Evolutionary conservation across 2,329 filamentous ascomycete genomes (phyloP).

Genomic region (Davidsoniella virescens): DNA sequence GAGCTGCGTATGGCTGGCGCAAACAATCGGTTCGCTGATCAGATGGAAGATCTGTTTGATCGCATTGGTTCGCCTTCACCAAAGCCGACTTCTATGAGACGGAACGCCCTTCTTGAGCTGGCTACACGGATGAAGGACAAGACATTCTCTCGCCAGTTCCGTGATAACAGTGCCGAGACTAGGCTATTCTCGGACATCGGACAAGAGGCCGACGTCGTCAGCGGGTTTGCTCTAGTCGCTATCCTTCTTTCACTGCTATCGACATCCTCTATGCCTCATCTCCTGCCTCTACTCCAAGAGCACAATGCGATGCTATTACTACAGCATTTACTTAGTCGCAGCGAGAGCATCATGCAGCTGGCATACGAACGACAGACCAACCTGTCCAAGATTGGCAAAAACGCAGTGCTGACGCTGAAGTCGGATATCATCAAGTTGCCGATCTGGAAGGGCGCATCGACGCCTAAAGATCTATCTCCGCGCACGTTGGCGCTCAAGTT

Average conservation of each 20-base stretch:
- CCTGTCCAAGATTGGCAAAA: constrained; percentile 48
- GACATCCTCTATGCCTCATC: constrained; percentile 42
- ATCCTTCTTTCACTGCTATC: constrained; percentile 47
- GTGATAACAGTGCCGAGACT: constrained; percentile 56
- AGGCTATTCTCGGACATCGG: constrained; percentile 47
- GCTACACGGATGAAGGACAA: constrained; percentile 43
- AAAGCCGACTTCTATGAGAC: constrained; percentile 34
- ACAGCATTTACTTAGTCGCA: constrained; percentile 33
- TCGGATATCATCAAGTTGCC: constrained; percentile 32
- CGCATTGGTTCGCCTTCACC: constrained; percentile 37
- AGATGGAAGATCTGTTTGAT: constrained; percentile 47
- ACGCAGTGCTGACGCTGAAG: constrained; percentile 38
- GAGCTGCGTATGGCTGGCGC: constrained; percentile 49
- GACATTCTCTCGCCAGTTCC: constrained; percentile 51
- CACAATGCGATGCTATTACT: constrained; percentile 41
- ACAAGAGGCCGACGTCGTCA: constrained; percentile 41
- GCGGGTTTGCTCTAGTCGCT: constrained; percentile 47
- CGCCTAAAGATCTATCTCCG: constrained; percentile 38
- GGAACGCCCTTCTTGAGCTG: constrained; percentile 43
- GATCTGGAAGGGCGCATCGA: constrained; percentile 40
- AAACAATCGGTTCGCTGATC: constrained; percentile 48
- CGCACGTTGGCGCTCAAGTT: constrained; percentile 39
- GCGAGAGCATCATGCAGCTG: constrained; percentile 42
- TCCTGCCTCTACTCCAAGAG: constrained; percentile 38
- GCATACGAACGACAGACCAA: constrained; percentile 50